Evolutionary conservation across 2,329 filamentous ascomycete genomes (phyloP).

Genomic region (Elsinoe necatrix): DNA sequence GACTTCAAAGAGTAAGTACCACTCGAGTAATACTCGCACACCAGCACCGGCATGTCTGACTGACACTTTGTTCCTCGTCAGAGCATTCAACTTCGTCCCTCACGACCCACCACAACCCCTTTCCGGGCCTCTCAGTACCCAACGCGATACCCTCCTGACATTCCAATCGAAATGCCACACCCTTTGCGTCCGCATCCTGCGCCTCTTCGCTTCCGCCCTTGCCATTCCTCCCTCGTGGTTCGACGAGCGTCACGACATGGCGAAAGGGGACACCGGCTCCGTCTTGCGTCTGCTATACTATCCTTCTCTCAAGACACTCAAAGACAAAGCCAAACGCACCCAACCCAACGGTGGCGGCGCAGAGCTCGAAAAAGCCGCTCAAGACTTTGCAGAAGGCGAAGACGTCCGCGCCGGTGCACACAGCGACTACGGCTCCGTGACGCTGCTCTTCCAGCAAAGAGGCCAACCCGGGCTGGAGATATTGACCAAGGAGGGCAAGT

Average conservation of each 20-base stretch:
- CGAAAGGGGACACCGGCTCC: slow-evolving; percentile 43
- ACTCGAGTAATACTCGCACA: neutral
- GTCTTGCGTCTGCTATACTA: slow-evolving; percentile 48
- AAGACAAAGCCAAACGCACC: slow-evolving; percentile 27
- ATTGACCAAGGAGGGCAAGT: slow-evolving; percentile 44
- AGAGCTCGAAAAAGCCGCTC: slow-evolving; percentile 19
- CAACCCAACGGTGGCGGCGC: neutral
- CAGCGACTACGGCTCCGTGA: slow-evolving; percentile 69
- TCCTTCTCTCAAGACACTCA: slow-evolving; percentile 20
- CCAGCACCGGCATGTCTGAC: too few species aligned
- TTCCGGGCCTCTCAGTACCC: slow-evolving; percentile 52
- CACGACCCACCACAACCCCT: slow-evolving; percentile 69
- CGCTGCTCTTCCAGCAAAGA: slow-evolving; percentile 71
- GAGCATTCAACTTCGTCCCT: slow-evolving; percentile 74
- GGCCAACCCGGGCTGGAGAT: slow-evolving; percentile 85
- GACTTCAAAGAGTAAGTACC: slow-evolving; percentile 74
- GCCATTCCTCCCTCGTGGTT: slow-evolving; percentile 48
- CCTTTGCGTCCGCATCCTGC: slow-evolving; percentile 64
- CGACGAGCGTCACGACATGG: slow-evolving; percentile 50
- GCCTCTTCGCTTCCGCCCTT: slow-evolving; percentile 70
- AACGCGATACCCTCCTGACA: slow-evolving; percentile 52
- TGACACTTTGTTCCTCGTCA: slow-evolving; percentile 34
- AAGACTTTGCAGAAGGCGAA: slow-evolving; percentile 31
- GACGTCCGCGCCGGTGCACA: slow-evolving; percentile 86
- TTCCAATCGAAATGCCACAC: slow-evolving; percentile 65